Evolutionary conservation across 768 basidiomycete genomes (phyloP).

Genomic region (Infundibulicybe gibba): DNA sequence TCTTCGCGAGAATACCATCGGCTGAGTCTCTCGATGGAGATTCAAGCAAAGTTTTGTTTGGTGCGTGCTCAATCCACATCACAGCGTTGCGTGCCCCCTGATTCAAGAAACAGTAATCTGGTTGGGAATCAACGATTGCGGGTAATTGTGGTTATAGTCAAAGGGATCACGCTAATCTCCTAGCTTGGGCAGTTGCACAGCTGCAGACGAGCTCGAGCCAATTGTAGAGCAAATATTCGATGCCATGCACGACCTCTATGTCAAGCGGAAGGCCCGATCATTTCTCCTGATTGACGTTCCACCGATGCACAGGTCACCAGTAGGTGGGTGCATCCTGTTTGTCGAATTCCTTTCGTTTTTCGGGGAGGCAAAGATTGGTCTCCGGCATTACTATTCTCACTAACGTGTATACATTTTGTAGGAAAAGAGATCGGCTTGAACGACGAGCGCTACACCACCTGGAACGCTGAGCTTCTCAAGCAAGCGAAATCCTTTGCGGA

Average conservation of each 20-base stretch:
- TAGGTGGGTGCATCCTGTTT: no score
- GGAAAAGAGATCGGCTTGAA: not conserved
- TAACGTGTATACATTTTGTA: no score
- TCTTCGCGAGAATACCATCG: constrained; percentile 1
- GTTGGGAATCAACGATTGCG: constrained; percentile 10
- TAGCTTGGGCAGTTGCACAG: constrained; percentile 2
- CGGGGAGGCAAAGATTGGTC: no score
- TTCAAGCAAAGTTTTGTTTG: constrained; percentile 1
- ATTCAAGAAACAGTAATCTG: constrained; percentile 2
- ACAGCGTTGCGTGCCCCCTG: no score
- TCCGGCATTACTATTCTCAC: not conserved
- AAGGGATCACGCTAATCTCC: not conserved
- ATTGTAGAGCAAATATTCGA: constrained; percentile 7
- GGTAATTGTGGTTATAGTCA: not conserved
- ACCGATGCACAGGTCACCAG: no score
- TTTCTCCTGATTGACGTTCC: constrained; percentile 9
- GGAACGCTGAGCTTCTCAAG: constrained; percentile 2
- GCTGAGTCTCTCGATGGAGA: not conserved
- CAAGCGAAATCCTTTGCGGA: not conserved
- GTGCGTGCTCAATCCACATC: not conserved
- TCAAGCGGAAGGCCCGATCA: constrained; percentile 5
- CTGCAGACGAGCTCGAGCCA: constrained; percentile 6
- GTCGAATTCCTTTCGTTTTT: no score
- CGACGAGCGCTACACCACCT: not conserved
- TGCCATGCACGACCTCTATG: constrained; percentile 8